Base-by-base conservation (phyloP, 768 basidiomycete genomes). In the Pholiota molesta region DNA sequence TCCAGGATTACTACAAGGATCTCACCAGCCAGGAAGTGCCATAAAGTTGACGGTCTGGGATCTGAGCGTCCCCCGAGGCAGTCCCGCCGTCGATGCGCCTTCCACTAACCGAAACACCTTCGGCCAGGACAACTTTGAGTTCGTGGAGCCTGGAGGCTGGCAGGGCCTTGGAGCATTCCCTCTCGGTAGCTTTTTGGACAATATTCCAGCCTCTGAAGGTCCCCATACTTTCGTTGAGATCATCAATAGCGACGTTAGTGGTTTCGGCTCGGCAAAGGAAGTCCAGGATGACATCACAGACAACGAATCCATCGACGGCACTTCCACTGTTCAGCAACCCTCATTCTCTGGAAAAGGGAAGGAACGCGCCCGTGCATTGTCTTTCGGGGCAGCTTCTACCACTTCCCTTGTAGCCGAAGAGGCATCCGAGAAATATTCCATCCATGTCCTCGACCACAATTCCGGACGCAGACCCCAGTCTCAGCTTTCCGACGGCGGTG, bases 211-310 rank as follows among this genome's bases (percentile, higher is more conserved):
- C 31, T 68, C 68, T 35, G 74, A 74, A 6, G 81, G 77, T 55
- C 82, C 86, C 3, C 88, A 89, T 73, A 89, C 86, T 2, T 90
- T 83, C 69, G 84, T 90, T 13, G 87, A 89, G 72, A 77, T 80
- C 37, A 69, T 90, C 31, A 74, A 72, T 28, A 80, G 75, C 53
- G 78, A 78, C 52, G 68, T 70, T 52, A 74, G 67, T 40, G 66
- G 65, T 28, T 75, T 78, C 31, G 66, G 65, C 14, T 49, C 47
- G 47, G 47, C 47, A 26, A 65, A 69, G 52, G 65, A 68, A 35
- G 60, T 26, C 23, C 47, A 60, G n/a, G 62, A 66, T 31, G 67
- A 71, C 29, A 68, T 65, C n/a, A 69, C 58, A 3, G 69, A 72
- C 11, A 66, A 68, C 37, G 69, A 69, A 19, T 69, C 70, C 11